A percentile compares a stretch with the other conserved stretches of the same genome.
These are phyloP conservation scores for Hypholoma sublateritium DNA, from an alignment of 768 basidiomycete species.

Conservation along the genomic window DNA sequence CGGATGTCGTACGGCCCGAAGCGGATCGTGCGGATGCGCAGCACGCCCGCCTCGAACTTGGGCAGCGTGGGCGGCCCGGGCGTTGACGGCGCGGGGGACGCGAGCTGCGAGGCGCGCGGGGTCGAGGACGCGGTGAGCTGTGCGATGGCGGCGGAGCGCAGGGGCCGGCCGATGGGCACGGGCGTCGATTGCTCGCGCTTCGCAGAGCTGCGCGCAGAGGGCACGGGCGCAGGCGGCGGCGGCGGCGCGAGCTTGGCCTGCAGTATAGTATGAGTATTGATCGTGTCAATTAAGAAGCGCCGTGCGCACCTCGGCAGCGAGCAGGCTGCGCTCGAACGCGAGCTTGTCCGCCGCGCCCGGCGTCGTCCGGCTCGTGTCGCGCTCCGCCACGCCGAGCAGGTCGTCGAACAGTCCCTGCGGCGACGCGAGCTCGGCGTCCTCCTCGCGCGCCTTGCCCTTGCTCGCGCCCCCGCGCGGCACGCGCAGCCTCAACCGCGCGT, in stretches of 20 bases:
- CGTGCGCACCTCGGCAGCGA: conserved; percentile 68
- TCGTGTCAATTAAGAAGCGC: not conserved
- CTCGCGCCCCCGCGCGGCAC: conserved; percentile 40
- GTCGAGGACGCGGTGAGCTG: conserved; percentile 26
- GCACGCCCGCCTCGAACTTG: conserved; percentile 34
- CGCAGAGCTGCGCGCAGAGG: conserved; percentile 10
- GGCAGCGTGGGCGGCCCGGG: conserved; percentile 31
- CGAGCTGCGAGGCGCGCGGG: conserved; percentile 27
- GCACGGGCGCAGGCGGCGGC: conserved; percentile 27
- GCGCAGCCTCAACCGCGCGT: not conserved
- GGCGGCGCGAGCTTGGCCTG: conserved; percentile 54
- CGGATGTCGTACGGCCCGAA: conserved; percentile 92
- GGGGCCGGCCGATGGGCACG: conserved; percentile 55
- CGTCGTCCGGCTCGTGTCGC: conserved; percentile 69
- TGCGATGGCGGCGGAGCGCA: conserved; percentile 56
- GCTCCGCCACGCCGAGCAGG: conserved; percentile 63
- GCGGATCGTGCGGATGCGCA: conserved; percentile 84
- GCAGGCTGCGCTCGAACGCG: conserved; percentile 71
- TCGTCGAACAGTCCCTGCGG: conserved; percentile 80
- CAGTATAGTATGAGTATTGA: conserved; percentile 2
- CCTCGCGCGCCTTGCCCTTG: conserved; percentile 70
- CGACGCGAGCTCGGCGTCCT: conserved; percentile 57
- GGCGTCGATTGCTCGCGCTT: conserved; percentile 31
- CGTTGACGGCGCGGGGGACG: conserved; percentile 45
- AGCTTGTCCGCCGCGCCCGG: conserved; percentile 62